Evolutionary conservation across 2,329 filamentous ascomycete species (phyloP).

Genomic region (Exophiala mesophila): DNA sequence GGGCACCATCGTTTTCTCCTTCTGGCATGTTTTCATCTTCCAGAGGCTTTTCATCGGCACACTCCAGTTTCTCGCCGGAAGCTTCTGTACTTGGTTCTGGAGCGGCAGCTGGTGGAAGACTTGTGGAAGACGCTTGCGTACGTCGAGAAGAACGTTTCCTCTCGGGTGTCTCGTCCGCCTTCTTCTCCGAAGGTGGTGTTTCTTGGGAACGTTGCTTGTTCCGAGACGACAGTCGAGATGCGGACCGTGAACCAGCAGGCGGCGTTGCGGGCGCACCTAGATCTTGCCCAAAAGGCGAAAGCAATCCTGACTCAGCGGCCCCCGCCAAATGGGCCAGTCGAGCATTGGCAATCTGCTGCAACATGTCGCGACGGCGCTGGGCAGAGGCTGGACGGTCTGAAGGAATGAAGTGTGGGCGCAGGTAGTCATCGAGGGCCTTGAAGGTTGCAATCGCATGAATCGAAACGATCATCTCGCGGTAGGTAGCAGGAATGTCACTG

Average conservation of each 20-base stretch:
- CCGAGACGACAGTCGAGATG: conserved; percentile 34
- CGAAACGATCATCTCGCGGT: conserved; percentile 93
- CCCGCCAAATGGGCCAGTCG: conserved; percentile 52
- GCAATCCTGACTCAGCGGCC: conserved; percentile 30
- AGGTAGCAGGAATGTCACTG: conserved; percentile 80
- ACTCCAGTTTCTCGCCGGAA: conserved; percentile 71
- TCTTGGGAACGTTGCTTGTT: conserved; percentile 27
- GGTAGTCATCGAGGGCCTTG: conserved; percentile 91
- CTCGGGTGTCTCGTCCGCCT: conserved; percentile 33
- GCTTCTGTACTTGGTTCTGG: conserved; percentile 57
- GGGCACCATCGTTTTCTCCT: conserved; percentile 49
- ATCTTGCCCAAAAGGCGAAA: conserved; percentile 25
- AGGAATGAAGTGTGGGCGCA: conserved; percentile 80
- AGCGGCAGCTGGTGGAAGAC: conserved; percentile 49
- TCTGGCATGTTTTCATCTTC: conserved; percentile 64
- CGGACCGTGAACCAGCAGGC: conserved; percentile 40
- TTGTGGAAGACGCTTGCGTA: conserved; percentile 47
- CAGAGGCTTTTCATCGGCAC: conserved; percentile 83
- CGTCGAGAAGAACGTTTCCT: conserved; percentile 62
- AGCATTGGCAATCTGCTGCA: conserved; percentile 68
- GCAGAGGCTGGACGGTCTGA: conserved; percentile 66
- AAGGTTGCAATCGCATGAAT: conserved; percentile 98
- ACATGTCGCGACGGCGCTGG: conserved; percentile 58
- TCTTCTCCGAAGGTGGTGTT: conserved; percentile 20
- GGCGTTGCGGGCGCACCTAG: conserved; percentile 14